Base-by-base conservation (phyloP, 31 red algal genomes). In the Pterothamnion heteromorphum region DNA sequence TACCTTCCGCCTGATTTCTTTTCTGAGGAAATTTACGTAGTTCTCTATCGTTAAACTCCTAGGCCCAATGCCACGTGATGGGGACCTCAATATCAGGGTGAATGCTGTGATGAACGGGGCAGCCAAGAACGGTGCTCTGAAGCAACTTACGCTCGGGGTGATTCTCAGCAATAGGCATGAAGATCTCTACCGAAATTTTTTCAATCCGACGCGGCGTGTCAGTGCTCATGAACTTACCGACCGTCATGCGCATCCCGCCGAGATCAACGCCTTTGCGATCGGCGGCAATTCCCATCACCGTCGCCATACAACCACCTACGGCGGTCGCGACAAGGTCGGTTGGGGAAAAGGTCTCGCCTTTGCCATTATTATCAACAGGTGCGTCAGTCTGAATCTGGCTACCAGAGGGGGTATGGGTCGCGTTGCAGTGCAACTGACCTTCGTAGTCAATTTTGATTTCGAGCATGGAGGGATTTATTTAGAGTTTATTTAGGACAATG, bases 201-300 rank as follows among this genome's bases (percentile, higher is more conserved):
- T n/a, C 51, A 64, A 64, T 64, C n/a, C 51, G 9, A 18, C 51
- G 9, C n/a, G 51, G 51, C n/a, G n/a, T n/a, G 51, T 64, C n/a
- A 18, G 51, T 18, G 9, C n/a, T n/a, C 51, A 64, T 64, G n/a
- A 64, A 9, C 51, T 64, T 64, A 64, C n/a, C n/a, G 14, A 64
- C 51, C n/a, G 9, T n/a, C 51, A 64, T 9, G 9, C n/a, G 14
- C n/a, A n/a, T 64, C 9, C 51, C 51, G n/a, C 14, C n/a, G 14
- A 64, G 9, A 64, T 64, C 51, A 18, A 64, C n/a, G 9, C n/a
- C 51, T 18, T 64, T 9, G n/a, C n/a, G 9, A 64, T n/a, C 14
- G n/a, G 51, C 51, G 14, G 51, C 51, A 5, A 92, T 90, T 26
- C 91, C 91, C 74, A 86, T 86, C 34, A 89, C 88, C 5, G 80